Evolutionary conservation across 306 rosid species (phyloP).

Genomic region (Geum urbanum): DNA sequence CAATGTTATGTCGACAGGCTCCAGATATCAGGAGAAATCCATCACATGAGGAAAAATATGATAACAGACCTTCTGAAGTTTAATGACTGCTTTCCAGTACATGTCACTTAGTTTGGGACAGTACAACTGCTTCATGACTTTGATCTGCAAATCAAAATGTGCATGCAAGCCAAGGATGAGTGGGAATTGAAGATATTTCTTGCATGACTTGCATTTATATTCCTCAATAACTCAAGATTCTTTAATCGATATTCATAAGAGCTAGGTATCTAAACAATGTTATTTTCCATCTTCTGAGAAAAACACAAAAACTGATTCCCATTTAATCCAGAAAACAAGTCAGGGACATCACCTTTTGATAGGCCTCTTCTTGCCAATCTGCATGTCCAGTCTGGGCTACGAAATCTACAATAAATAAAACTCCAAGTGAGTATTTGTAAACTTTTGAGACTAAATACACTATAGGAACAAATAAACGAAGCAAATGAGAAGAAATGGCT

Average conservation of each 20-base stretch:
- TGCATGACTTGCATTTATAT: neutral
- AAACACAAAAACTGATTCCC: neutral
- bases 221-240: too few species aligned
- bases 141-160: conserved; percentile 46
- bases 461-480: neutral
- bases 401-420: conserved; percentile 40
- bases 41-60: neutral
- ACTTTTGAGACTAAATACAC: neutral
- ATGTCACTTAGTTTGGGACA: conserved; percentile 56
- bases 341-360: conserved; percentile 42
- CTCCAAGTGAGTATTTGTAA: neutral
- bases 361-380: conserved; percentile 70
- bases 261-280: too few species aligned
- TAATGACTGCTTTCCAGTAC: conserved; percentile 46
- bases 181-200: neutral
- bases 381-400: conserved; percentile 53
- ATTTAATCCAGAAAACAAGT: neutral
- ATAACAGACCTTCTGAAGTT: conserved; percentile 57
- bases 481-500: neutral
- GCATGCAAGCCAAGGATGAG: conserved; percentile 18
- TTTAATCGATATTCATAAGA: too few species aligned
- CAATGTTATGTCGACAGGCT: neutral
- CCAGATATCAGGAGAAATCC: conserved; percentile 11
- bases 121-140: conserved; percentile 58
- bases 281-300: neutral